Evolutionary conservation across 176 grass and related monocot species (phyloP), one percentile per base, ranked within the genome.

Genomic region (Avena eriantha): DNA sequence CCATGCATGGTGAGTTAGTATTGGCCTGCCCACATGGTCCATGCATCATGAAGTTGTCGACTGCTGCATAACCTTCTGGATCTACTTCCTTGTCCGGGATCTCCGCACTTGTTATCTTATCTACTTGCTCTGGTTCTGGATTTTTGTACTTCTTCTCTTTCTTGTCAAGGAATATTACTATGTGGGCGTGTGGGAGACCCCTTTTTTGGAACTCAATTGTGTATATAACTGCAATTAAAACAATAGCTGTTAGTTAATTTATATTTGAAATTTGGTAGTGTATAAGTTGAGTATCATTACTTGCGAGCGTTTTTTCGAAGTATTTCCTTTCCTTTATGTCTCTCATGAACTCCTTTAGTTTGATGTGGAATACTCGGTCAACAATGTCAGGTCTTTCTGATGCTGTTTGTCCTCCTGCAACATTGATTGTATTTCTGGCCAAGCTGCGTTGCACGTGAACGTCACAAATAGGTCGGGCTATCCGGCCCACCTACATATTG

Each of bases 311-410:
- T 34, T 18, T 21, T n/a, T 78, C 77, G 8, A 90, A 86, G 19
- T 74, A 31, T 3, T 78, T 0, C 3, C 65, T 56, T 29, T 86
- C 15, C 31, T 56, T 86, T 51, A 82, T 64, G 36, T 90, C 77
- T 3, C 0, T 18, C 7, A 86, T 68, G 13, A 90, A 34, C 3
- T 77, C 36, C 11, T 77, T 47, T 0, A 90, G 8, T 23, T 86
- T 90, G n/a, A 90, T 82, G 21, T 76, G 86, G 56, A 90, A 90
- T 17, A 89, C 75, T 17, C 76, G 12, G 16, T 26, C 24, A 1
- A 85, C 26, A 36, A 89, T 63, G 43, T 89, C 82, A 16, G 77
- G 65, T 13, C 54, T 29, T 10, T 85, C 83, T 54, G 19, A 56
- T 66, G 67, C 13, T 35, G 35, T 76, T 33, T 66, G 67, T 60